A percentile compares a stretch with the other conserved stretches of the same genome.
Evolutionary conservation across 495 filamentous ascomycete species (phyloP).

Genomic region (Cenococcum geophilum): DNA sequence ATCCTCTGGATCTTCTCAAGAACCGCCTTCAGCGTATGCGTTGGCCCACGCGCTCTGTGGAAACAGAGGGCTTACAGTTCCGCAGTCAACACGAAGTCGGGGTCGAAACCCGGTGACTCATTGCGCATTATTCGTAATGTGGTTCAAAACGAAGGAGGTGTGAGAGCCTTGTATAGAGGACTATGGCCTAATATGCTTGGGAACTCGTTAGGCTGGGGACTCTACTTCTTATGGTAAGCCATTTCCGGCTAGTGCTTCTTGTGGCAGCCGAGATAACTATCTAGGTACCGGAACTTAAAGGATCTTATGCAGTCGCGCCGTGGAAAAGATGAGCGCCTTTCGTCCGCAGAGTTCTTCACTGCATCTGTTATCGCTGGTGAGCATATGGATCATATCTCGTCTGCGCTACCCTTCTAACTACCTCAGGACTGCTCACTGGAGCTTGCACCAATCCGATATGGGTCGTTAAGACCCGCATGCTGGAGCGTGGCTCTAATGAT

Average conservation of each 20-base stretch:
- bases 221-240: constrained; percentile 67
- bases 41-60: constrained; percentile 34
- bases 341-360: constrained; percentile 74
- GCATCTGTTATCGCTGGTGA: constrained; percentile 71
- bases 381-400: constrained; percentile 8
- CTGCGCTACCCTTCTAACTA: constrained; percentile 8
- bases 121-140: constrained; percentile 52
- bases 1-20: constrained; percentile 92
- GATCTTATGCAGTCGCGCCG: constrained; percentile 37
- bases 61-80: neutral
- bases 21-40: constrained; percentile 79
- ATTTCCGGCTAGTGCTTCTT: too few species aligned
- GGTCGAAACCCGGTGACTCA: constrained; percentile 48
- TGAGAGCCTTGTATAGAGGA: constrained; percentile 76
- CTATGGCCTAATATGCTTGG: constrained; percentile 84
- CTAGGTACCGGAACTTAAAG: constrained; percentile 52
- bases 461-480: constrained; percentile 98
- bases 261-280: too few species aligned
- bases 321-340: constrained; percentile 40
- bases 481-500: constrained; percentile 65
- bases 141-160: constrained; percentile 49
- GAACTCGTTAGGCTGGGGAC: constrained; percentile 82
- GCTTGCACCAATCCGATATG: constrained; percentile 91
- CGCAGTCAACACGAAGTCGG: constrained; percentile 29
- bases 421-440: constrained; percentile 58